Evolutionary conservation across 2,329 filamentous ascomycete genomes (phyloP), one percentile per base, ranked within the genome.

Genomic region (Trichoderma pleuroti): DNA sequence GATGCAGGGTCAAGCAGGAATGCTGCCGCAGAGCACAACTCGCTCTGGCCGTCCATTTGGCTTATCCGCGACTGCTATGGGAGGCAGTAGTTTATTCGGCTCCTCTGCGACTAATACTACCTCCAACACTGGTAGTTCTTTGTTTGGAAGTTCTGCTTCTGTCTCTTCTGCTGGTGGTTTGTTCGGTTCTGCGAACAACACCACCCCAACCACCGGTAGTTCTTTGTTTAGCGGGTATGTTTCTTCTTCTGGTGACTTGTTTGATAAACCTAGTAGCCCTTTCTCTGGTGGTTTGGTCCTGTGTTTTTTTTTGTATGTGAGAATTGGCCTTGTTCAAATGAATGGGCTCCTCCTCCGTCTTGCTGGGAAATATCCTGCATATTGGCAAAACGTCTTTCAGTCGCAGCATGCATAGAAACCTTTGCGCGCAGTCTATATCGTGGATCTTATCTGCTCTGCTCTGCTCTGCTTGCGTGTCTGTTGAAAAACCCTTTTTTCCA

Each of bases 381-480:
- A 39, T 52, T 52, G 46, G 46, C 56, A 3, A 28, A 28, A 61
- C 69, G 67, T 39, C 63, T 52, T 52, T 71, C 28, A 60, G 61
- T 42, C 62, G 63, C 69, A 71, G 56, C 69, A 68, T 67, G 65
- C 36, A 71, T 61, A 46, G 49, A 57, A 42, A 52, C 21, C n/a
- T n/a, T 71, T 60, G 18, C 0, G 67, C 49, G 68, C 61, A 70
- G 42, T 54, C 52, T 70, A n/a, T 65, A 21, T 49, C 46, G 12
- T 36, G 34, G 34, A 39, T 49, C 46, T 49, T 24, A 49, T 49
- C 46, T 49, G 46, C n/a, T 28, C 26, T 28, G 26, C 26, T 28
- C 26, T 28, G 26, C 26, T 28, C n/a, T 49, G 46, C 32, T 66
- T 56, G 49, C 26, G 49, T 42, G n/a, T 57, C 46, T 54, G 62